These are phyloP conservation scores for Blastobotrys persicus DNA, from an alignment of 1,139 yeast genomes.

Conservation along the genomic window DNA sequence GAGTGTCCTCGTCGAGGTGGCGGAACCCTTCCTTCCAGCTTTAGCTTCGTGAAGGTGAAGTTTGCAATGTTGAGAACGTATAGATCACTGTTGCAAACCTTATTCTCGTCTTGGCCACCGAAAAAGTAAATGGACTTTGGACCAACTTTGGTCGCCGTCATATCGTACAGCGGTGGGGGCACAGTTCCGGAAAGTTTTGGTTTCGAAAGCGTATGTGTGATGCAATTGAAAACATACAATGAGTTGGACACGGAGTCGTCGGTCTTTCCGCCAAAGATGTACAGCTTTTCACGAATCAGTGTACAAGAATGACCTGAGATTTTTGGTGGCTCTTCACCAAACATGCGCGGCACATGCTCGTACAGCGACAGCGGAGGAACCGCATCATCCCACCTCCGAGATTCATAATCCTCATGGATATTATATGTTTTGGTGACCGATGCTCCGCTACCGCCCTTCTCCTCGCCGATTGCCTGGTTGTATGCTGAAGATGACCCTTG, in stretches of 20 bases:
- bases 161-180: conserved; percentile 24
- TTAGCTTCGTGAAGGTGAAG: conserved; percentile 17
- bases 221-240: conserved; percentile 26
- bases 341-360: conserved; percentile 27
- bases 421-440: not conserved
- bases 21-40: conserved; percentile 18
- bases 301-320: conserved; percentile 26
- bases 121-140: conserved; percentile 23
- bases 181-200: conserved; percentile 21
- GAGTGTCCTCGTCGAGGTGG: conserved; percentile 26
- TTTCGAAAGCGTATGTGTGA: conserved; percentile 21
- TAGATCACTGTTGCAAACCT: conserved; percentile 17
- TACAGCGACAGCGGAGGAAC: conserved; percentile 27
- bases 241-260: conserved; percentile 21
- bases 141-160: conserved; percentile 21
- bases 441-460: not conserved
- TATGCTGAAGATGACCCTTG: not conserved
- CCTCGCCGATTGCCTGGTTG: not conserved
- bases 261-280: conserved; percentile 28
- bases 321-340: conserved; percentile 30
- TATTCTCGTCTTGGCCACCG: conserved; percentile 26
- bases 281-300: conserved; percentile 21
- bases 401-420: not conserved
- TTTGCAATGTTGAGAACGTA: conserved; percentile 22
- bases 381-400: conserved; percentile 8